These are phyloP conservation scores for Hypoxylon fragiforme DNA, from an alignment of 495 filamentous ascomycete genomes.

Conservation along the genomic window DNA sequence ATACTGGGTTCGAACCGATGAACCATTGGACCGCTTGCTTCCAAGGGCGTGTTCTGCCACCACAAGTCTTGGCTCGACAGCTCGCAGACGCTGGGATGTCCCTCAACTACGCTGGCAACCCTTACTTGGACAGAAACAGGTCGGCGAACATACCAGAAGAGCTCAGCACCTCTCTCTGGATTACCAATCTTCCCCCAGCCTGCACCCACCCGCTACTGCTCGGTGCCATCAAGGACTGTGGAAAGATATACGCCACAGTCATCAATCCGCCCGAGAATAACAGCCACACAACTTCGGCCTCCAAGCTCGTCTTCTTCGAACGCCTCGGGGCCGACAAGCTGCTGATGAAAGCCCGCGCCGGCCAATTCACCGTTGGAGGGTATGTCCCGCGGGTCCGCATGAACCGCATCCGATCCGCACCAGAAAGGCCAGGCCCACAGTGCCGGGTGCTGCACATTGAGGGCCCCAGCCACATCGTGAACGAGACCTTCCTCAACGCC, in stretches of 20 bases:
- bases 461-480: conserved; percentile 26
- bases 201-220: conserved; percentile 37
- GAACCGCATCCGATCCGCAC: conserved; percentile 26
- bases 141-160: conserved; percentile 37
- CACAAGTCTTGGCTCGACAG: neutral
- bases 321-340: conserved; percentile 24
- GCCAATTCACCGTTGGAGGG: conserved; percentile 19
- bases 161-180: conserved; percentile 42
- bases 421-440: conserved; percentile 4
- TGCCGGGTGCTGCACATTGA: conserved; percentile 46
- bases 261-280: conserved; percentile 36
- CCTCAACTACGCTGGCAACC: conserved; percentile 40
- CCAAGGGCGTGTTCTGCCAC: neutral
- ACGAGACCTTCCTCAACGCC: conserved; percentile 38
- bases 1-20: neutral
- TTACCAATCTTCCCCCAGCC: conserved; percentile 38
- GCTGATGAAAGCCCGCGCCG: neutral
- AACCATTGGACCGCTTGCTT: neutral
- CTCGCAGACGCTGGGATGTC: conserved; percentile 17
- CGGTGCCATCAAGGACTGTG: conserved; percentile 31
- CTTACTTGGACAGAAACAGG: conserved; percentile 25
- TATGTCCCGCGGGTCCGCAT: conserved; percentile 21
- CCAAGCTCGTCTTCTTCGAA: conserved; percentile 47
- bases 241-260: conserved; percentile 43
- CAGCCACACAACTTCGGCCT: conserved; percentile 32